Evolutionary conservation across 495 filamentous ascomycete species (phyloP).

Genomic region (Talaromyces adpressus): DNA sequence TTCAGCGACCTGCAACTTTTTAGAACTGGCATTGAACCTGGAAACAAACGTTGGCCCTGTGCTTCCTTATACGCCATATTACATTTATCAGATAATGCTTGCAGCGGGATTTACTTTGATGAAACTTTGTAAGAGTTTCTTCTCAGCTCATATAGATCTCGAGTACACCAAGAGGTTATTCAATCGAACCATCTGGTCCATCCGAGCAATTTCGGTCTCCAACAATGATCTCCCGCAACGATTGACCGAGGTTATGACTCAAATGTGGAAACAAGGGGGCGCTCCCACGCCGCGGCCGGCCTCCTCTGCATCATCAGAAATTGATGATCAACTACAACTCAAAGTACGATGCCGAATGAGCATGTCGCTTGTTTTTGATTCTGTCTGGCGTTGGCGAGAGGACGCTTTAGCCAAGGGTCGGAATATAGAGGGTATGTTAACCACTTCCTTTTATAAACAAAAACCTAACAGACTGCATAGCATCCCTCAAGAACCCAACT

Average conservation of each 20-base stretch:
- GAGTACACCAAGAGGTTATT: slow-evolving; percentile 69
- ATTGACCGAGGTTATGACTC: slow-evolving; percentile 81
- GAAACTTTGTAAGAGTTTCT: slow-evolving; percentile 83
- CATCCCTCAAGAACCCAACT: slow-evolving; percentile 78
- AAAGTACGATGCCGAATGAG: slow-evolving; percentile 87
- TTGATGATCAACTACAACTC: slow-evolving; percentile 69
- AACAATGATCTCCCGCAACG: slow-evolving; percentile 82
- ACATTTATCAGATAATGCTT: slow-evolving; percentile 87
- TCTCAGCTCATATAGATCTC: slow-evolving; percentile 59
- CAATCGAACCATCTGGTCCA: slow-evolving; percentile 65
- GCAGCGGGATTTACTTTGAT: slow-evolving; percentile 78
- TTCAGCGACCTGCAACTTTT: slow-evolving; percentile 64
- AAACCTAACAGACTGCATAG: slow-evolving; percentile 19
- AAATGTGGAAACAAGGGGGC: slow-evolving; percentile 78
- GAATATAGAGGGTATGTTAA: slow-evolving; percentile 64
- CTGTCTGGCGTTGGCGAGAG: slow-evolving; percentile 89
- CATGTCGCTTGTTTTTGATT: slow-evolving; percentile 89
- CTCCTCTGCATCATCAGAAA: slow-evolving; percentile 24
- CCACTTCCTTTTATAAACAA: background rate
- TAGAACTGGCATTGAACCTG: slow-evolving; percentile 63
- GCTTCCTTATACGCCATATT: slow-evolving; percentile 71
- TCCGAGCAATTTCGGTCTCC: slow-evolving; percentile 69
- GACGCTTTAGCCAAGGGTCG: slow-evolving; percentile 73
- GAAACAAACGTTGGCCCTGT: slow-evolving; percentile 43
- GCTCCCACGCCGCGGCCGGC: slow-evolving; percentile 27